These are phyloP conservation scores for Phtheirospermum japonicum DNA, from an alignment of 257 asterid genomes.

Conservation along the genomic window DNA sequence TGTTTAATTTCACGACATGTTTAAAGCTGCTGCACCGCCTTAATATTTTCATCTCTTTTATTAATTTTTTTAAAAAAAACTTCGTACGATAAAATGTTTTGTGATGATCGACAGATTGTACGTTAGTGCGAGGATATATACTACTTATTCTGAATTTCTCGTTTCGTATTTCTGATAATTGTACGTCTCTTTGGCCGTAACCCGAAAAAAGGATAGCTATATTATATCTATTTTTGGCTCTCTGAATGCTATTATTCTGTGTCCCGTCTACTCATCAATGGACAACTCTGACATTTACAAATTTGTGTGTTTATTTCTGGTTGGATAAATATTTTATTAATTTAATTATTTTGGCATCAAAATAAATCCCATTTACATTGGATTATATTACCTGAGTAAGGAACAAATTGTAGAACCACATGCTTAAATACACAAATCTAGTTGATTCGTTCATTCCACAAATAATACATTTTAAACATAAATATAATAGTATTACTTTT, in stretches of 20 bases:
- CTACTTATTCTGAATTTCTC: not conserved
- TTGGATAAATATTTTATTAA: not conserved
- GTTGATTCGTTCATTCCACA: no score
- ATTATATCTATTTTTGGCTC: constrained; percentile 7
- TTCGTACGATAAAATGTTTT: no score
- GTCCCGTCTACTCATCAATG: not conserved
- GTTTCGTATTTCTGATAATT: constrained; percentile 7
- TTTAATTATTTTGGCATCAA: no score
- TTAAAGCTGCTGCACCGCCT: constrained; percentile 57
- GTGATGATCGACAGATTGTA: not conserved
- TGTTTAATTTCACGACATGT: constrained; percentile 36
- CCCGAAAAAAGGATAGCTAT: constrained; percentile 23
- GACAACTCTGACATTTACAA: not conserved
- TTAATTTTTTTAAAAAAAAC: no score
- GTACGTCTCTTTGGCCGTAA: constrained; percentile 10
- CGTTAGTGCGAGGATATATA: not conserved
- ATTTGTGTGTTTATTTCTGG: not conserved
- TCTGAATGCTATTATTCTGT: not conserved
- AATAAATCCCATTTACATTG: no score
- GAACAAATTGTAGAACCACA: no score
- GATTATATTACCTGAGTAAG: no score
- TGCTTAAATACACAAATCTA: no score
- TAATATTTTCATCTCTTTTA: not conserved
- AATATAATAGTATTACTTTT: no score
- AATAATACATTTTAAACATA: no score